phyloP scores from a whole-genome alignment of 2,329 filamentous ascomycete genomes.

The Ophiocordyceps camponoti-floridani region DNA sequence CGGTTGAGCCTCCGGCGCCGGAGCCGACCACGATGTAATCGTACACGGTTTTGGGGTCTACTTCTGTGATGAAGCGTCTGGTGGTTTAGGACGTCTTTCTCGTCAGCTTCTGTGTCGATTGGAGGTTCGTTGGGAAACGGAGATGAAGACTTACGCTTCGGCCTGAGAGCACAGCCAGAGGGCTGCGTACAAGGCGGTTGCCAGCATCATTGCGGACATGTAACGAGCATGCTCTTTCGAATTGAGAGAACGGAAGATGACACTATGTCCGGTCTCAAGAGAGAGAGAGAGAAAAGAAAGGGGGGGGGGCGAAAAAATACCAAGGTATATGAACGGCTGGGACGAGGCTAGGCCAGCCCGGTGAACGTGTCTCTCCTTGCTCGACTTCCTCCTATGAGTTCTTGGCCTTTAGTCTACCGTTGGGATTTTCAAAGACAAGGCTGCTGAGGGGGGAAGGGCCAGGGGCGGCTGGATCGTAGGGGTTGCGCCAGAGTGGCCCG shows the following conservation, averaged over 20 bases:
- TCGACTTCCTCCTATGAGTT: no score
- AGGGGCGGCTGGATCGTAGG: no score
- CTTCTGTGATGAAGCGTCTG: not conserved
- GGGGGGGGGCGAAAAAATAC: no score
- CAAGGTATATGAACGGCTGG: no score
- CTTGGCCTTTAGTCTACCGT: no score
- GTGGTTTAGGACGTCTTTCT: not conserved
- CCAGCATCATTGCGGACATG: not conserved
- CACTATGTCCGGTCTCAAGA: not conserved
- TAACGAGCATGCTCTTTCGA: not conserved
- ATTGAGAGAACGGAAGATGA: not conserved
- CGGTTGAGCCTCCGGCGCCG: conserved; percentile 38
- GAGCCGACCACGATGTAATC: conserved; percentile 47
- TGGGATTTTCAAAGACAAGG: no score
- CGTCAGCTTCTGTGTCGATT: not conserved
- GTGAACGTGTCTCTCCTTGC: no score
- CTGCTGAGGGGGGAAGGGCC: no score
- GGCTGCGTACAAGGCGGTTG: not conserved
- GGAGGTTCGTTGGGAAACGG: not conserved
- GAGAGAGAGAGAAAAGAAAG: not conserved
- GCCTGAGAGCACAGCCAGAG: not conserved
- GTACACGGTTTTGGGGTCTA: conserved; percentile 4
- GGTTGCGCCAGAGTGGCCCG: no score
- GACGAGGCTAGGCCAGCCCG: no score
- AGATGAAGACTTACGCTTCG: not conserved